Evolutionary conservation across 805 yeast genomes (phyloP).

Genomic region (Candida jianshihensis): DNA sequence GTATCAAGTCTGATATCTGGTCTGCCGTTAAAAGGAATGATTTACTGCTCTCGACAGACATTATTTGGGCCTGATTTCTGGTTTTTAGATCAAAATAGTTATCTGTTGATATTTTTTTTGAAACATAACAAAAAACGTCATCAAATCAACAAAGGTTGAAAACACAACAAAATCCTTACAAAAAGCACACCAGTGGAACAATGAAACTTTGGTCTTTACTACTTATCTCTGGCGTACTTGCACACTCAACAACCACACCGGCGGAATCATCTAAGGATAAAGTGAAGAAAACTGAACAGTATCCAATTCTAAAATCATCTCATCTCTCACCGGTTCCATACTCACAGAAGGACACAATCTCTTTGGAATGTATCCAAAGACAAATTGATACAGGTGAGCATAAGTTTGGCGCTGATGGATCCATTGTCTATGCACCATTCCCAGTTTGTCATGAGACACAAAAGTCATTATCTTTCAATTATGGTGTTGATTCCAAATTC

Average conservation of each 20-base stretch:
- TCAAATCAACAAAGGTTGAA: neutral
- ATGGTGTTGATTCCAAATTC: constrained; percentile 40
- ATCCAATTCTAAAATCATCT: constrained; percentile 5
- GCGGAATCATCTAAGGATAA: too few species aligned
- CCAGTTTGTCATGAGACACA: constrained; percentile 63
- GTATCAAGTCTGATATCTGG: neutral
- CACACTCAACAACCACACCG: neutral
- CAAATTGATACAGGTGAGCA: constrained; percentile 76
- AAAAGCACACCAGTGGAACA: neutral
- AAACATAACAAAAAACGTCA: neutral
- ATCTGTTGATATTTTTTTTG: too few species aligned
- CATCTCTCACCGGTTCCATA: constrained; percentile 16
- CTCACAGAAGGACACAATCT: constrained; percentile 33
- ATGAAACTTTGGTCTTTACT: neutral
- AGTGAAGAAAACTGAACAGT: constrained; percentile 2
- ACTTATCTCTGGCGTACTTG: neutral
- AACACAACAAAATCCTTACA: neutral
- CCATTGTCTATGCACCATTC: constrained; percentile 50
- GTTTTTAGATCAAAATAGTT: too few species aligned
- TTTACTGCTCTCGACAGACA: too few species aligned
- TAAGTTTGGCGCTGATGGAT: constrained; percentile 49
- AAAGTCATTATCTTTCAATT: constrained; percentile 47
- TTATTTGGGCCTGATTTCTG: too few species aligned
- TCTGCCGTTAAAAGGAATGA: neutral
- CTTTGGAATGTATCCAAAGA: constrained; percentile 56